A percentile compares a stretch with the other conserved stretches of the same genome.
These are phyloP conservation scores for Yarrowia alimentaria DNA, from an alignment of 805 yeast genomes.

Conservation along the genomic window DNA sequence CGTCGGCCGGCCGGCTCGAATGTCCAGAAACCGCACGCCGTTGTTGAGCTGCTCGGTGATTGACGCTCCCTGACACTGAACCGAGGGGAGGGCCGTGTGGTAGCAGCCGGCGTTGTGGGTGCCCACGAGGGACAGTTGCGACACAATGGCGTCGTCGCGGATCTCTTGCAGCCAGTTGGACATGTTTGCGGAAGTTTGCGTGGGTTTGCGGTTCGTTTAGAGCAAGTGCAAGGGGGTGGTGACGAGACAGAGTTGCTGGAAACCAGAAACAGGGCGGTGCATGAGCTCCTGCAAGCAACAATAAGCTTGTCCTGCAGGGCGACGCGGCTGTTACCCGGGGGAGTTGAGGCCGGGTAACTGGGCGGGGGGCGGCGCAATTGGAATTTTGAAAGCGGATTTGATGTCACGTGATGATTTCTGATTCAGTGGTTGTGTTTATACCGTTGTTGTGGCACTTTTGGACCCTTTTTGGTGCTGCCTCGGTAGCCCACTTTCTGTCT, in stretches of 20 bases:
- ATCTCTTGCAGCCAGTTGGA: conserved; percentile 54
- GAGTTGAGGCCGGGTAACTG: too few relatives aligned
- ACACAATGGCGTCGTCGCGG: conserved; percentile 50
- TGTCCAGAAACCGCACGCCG: conserved; percentile 74
- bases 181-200: conserved; percentile 5
- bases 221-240: neutral
- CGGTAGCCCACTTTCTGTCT: too few relatives aligned
- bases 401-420: too few relatives aligned
- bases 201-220: neutral
- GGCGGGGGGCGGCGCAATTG: too few relatives aligned
- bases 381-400: too few relatives aligned
- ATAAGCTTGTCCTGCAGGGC: neutral
- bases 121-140: conserved; percentile 69
- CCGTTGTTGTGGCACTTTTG: too few relatives aligned
- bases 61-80: conserved; percentile 67
- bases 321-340: too few relatives aligned
- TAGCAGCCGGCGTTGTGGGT: conserved; percentile 81
- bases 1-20: conserved; percentile 60
- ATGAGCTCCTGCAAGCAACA: too few relatives aligned
- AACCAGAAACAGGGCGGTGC: too few relatives aligned
- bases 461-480: too few relatives aligned
- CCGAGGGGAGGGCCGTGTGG: conserved; percentile 68
- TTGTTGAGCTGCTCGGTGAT: conserved; percentile 61
- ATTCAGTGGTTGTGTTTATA: too few relatives aligned
- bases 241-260: too few relatives aligned